Percentiles rank a stretch among this genome's conserved stretches.
These are phyloP conservation scores for Daldinia vernicosa DNA, from an alignment of 495 filamentous ascomycete species.

Conservation along the genomic window DNA sequence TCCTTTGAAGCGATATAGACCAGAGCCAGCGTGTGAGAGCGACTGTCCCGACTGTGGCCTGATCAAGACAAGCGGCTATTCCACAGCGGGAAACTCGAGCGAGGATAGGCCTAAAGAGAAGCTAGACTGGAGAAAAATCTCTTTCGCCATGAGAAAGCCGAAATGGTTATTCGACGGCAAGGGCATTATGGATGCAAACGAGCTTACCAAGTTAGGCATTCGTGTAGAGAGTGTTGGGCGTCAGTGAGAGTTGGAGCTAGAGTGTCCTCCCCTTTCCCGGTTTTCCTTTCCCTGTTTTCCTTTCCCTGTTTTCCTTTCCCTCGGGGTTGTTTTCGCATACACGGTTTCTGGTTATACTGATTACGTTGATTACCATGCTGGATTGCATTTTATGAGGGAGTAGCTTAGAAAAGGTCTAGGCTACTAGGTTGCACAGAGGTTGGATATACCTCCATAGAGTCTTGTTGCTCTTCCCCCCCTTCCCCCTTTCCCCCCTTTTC, in stretches of 20 bases:
- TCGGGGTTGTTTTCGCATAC: neutral
- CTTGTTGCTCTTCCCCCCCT: too few relatives aligned
- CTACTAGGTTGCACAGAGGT: neutral
- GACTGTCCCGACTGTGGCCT: conserved; percentile 51
- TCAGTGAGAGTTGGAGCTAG: conserved; percentile 9
- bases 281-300: conserved; percentile 1
- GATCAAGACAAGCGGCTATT: conserved; percentile 35
- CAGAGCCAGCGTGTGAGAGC: conserved; percentile 47
- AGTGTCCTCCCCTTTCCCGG: neutral
- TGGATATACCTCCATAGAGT: conserved; percentile 29
- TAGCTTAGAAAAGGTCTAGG: neutral
- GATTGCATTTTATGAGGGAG: conserved; percentile 21
- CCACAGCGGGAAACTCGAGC: conserved; percentile 36
- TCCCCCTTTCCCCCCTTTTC: neutral
- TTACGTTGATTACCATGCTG: neutral
- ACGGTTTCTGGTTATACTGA: neutral
- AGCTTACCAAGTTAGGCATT: conserved; percentile 67
- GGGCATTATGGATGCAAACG: conserved; percentile 64
- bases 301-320: neutral
- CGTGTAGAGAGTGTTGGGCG: conserved; percentile 61
- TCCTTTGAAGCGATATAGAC: conserved; percentile 44
- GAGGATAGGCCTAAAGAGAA: conserved; percentile 22
- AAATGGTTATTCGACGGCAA: conserved; percentile 78
- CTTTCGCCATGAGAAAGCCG: conserved; percentile 68
- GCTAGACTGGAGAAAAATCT: conserved; percentile 46